Base-by-base conservation (phyloP, 1,284 basidiomycete genomes). In the Rhodotorula sp. region DNA sequence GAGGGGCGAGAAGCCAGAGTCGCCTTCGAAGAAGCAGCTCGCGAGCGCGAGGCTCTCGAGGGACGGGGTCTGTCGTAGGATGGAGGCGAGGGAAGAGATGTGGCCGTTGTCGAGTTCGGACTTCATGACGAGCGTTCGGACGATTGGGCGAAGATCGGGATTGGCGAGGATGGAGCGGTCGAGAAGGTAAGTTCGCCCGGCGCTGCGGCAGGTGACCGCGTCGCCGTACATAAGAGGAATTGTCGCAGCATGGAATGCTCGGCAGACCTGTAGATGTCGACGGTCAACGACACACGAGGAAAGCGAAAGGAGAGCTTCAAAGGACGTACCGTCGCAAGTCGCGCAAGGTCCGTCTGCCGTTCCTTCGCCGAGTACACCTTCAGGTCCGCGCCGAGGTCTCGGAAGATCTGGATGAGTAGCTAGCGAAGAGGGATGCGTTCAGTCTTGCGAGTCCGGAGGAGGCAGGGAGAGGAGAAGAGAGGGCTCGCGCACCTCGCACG, bases 151-250 rank as follows among this genome's bases (percentile, higher is more conserved):
- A 37, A 72, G 51, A 9, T 44, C 31, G 4, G 54, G 55, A 28
- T 59, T 53, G 15, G 40, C n/a, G 16, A n/a, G 11, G 44, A 72
- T 55, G 6, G 67, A 61, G 24, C 55, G 59, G 2, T 50, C 34
- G 47, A 72, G 63, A 40, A 64, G 64, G 18, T 50, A 40, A 6
- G 62, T 59, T 9, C 70, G 67, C 4, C 70, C 70, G 22, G 67
- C 67, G 46, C 58, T 64, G 22, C 70, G 64, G 26, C 65, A 46
- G 10, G 31, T 67, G 37, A 71, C 62, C 7, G 52, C 22, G 22
- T 51, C 48, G 28, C 56, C 47, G 47, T 72, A 72, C 2, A 72
- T 52, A 0, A 72, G 60, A 1, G 53, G 44, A 2, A 56, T 15
- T 7, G 37, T 28, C 18, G 37, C n/a, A 11, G 22, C 26, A 16